phyloP scores from a whole-genome alignment of 1,284 basidiomycete species.

The Ceratobasidium sp. region DNA sequence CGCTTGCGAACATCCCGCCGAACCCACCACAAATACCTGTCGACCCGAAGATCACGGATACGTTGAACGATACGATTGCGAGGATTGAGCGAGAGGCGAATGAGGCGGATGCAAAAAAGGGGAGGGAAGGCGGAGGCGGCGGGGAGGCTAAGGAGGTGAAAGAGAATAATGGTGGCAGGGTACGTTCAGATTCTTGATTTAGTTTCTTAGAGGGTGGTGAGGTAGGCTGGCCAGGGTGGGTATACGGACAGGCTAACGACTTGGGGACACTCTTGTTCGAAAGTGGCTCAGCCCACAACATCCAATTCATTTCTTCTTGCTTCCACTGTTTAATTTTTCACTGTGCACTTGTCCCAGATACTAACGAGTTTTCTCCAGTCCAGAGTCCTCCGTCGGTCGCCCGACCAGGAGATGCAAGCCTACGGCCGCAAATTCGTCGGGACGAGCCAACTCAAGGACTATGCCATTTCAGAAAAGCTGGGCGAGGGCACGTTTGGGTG shows the following conservation, averaged over 20 bases:
- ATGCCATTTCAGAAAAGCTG: conserved; percentile 84
- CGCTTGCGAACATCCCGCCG: background rate
- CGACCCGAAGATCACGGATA: conserved; percentile 26
- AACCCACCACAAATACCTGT: background rate
- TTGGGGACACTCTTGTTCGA: no score
- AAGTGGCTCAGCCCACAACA: no score
- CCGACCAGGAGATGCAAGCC: conserved; percentile 73
- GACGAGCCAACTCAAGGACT: conserved; percentile 81
- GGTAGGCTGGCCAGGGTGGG: no score
- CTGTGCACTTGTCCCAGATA: no score
- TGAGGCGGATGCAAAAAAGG: conserved; percentile 30
- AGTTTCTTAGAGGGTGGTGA: no score
- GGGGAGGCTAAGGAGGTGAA: background rate
- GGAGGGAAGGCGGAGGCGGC: background rate
- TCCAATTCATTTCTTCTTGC: no score
- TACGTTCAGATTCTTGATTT: background rate
- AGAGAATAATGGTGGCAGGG: background rate
- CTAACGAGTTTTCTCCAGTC: conserved; percentile 36
- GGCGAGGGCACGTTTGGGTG: conserved; percentile 97
- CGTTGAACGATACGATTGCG: conserved; percentile 39
- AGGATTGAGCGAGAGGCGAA: conserved; percentile 36
- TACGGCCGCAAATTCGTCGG: conserved; percentile 81
- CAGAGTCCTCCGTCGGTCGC: conserved; percentile 61
- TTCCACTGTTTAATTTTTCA: no score
- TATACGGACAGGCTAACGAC: no score